Percentiles rank a stretch among this genome's conserved stretches.
Evolutionary conservation across 139 green algal genomes (phyloP).

Genomic region (Klebsormidium nitens): DNA sequence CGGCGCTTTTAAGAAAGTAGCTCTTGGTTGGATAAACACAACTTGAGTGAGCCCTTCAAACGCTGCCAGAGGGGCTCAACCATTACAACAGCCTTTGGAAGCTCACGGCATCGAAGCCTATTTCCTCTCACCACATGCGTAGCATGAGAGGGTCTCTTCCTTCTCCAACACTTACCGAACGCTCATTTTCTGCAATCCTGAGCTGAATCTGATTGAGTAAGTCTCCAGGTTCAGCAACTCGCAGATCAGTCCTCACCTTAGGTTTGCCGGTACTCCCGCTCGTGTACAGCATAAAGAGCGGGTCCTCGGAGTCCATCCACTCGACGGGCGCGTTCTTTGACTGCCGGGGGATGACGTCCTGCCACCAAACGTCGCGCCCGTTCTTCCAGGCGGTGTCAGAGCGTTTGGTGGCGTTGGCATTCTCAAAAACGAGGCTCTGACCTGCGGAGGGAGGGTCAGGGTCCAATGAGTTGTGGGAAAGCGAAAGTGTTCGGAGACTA

Average conservation of each 20-base stretch:
- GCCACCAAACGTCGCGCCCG: conserved; percentile 43
- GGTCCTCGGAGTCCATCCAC: conserved; percentile 72
- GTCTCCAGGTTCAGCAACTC: not conserved
- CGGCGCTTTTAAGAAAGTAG: not conserved
- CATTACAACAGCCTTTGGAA: not conserved
- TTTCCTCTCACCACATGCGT: not conserved
- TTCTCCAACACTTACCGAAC: not conserved
- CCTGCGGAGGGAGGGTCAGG: not conserved
- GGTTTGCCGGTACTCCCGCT: conserved; percentile 39
- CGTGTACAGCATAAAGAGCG: conserved; percentile 85
- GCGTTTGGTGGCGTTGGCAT: not conserved
- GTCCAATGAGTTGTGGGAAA: too few relatives aligned
- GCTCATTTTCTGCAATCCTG: not conserved
- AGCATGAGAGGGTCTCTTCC: not conserved
- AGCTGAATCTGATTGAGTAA: not conserved
- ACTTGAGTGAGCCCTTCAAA: not conserved
- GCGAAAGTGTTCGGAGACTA: conserved; percentile 37
- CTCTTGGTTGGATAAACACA: not conserved
- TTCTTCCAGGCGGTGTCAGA: conserved; percentile 22
- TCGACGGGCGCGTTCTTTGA: conserved; percentile 25
- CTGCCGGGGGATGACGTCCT: conserved; percentile 10
- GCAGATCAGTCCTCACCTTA: conserved; percentile 29
- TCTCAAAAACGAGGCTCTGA: conserved; percentile 61
- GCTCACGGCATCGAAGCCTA: not conserved
- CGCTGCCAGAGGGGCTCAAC: not conserved